Base-by-base conservation (phyloP, 2,329 filamentous ascomycete genomes). In the Didymella pomorum region DNA sequence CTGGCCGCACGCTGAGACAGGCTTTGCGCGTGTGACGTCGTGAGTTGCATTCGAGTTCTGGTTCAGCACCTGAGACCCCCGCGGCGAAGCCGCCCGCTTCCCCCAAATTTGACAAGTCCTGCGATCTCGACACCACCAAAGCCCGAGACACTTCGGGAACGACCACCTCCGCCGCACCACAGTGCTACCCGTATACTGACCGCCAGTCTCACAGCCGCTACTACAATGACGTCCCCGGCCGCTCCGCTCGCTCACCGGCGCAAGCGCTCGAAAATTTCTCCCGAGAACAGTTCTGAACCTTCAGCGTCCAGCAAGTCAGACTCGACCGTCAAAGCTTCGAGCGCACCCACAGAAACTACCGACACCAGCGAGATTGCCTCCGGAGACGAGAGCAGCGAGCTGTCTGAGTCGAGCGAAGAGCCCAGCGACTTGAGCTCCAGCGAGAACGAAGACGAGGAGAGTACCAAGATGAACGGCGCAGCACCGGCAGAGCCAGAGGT, bases 391-490 rank as follows among this genome's bases (percentile, higher is more conserved):
- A 75, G 67, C 64, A 75, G 67, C 61, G 70, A 71, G 25, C 28
- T 76, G 0, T 71, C 70, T 25, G 68, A 72, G 20, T 77, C 76
- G 23, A 77, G 75, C 54, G 72, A 75, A 50, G 76, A 76, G 49
- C 72, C 76, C 18, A 77, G 75, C 64, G 73, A 72, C 21, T 67
- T 73, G 21, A 73, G 68, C 45, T 71, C 69, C 1, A 68, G 65
- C 39, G 74, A 76, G n/a, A 67, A 68, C 10, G 66, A 65, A 11
- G 66, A 65, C 10, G 58, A 67, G 4, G 56, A 18, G 61, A 67
- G 18, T 57, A 68, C 23, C 62, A 63, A 65, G 26, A 54, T 45
- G 26, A 50, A 52, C 23, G 28, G 21, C 16, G 49, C 53, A 46
- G 31, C 41, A n/a, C 23, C 37, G 20, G 33, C 58, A 42, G 52